These are phyloP conservation scores for Nemania sp. DNA, from an alignment of 2,329 filamentous ascomycete species.

Conservation along the genomic window DNA sequence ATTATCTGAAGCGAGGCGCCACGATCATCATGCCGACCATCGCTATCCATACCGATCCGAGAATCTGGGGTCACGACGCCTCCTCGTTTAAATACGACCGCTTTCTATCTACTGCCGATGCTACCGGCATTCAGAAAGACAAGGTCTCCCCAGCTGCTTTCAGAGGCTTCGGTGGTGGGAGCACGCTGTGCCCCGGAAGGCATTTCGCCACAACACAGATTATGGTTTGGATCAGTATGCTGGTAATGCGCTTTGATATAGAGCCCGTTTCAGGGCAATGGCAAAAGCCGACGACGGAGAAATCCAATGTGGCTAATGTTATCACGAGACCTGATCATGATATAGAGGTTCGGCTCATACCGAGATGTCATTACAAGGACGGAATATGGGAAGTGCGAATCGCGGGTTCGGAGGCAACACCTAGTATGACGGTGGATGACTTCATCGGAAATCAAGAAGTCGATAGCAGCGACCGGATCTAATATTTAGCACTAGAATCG, in stretches of 20 bases:
- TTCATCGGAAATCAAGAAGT: neutral
- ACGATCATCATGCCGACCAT: neutral
- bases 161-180: constrained; percentile 1
- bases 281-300: neutral
- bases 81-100: neutral
- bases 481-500: too few relatives aligned
- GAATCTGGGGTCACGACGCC: neutral
- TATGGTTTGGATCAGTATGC: constrained; percentile 5
- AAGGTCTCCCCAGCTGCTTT: constrained; percentile 1
- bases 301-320: constrained; percentile 1
- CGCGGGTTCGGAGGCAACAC: neutral
- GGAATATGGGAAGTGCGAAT: neutral
- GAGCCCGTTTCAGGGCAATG: neutral
- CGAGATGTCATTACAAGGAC: neutral
- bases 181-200: constrained; percentile 1
- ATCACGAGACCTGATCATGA: neutral
- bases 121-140: neutral
- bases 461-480: too few relatives aligned
- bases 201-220: constrained; percentile 5
- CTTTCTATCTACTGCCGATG: neutral
- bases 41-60: neutral
- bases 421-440: neutral
- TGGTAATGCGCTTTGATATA: constrained; percentile 3
- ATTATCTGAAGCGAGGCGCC: neutral
- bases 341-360: neutral